A percentile compares a stretch with the other conserved stretches of the same genome.
These are phyloP conservation scores for Cadophora luteo-olivacea DNA, from an alignment of 2,329 filamentous ascomycete genomes.

Conservation along the genomic window DNA sequence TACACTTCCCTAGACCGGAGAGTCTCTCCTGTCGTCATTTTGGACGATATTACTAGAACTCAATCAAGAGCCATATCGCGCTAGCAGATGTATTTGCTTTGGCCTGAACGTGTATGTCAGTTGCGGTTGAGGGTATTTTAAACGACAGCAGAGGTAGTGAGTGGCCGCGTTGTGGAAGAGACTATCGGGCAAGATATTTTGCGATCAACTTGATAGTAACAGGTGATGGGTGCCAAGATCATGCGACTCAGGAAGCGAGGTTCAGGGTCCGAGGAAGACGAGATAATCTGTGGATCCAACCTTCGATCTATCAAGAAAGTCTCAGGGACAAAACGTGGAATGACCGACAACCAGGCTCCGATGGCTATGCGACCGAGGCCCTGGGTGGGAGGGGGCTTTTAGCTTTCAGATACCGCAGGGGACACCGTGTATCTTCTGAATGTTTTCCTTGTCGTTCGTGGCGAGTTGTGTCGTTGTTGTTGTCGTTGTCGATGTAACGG, in stretches of 20 bases:
- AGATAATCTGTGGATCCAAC: neutral
- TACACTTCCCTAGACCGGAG: slow-evolving; percentile 30
- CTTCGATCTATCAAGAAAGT: neutral
- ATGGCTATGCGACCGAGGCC: neutral
- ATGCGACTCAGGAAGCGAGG: neutral
- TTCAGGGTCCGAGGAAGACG: neutral
- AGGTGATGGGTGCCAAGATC: neutral
- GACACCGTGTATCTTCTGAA: neutral
- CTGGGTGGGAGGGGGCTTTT: neutral
- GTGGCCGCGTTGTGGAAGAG: neutral
- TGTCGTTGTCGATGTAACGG: neutral
- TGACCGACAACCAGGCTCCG: neutral
- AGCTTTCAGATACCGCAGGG: neutral
- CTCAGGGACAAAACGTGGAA: neutral
- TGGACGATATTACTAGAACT: neutral
- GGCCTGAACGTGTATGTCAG: neutral
- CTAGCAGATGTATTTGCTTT: neutral
- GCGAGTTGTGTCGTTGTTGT: neutral
- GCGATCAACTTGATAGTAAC: neutral
- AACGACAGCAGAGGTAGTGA: too few species aligned
- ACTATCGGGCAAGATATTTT: neutral
- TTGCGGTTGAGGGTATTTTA: too few species aligned
- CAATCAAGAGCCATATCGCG: neutral
- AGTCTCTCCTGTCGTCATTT: slow-evolving; percentile 22
- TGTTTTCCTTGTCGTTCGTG: neutral